Conservation (phyloP, 805 yeast species). For the Ogataea corticis region DNA sequence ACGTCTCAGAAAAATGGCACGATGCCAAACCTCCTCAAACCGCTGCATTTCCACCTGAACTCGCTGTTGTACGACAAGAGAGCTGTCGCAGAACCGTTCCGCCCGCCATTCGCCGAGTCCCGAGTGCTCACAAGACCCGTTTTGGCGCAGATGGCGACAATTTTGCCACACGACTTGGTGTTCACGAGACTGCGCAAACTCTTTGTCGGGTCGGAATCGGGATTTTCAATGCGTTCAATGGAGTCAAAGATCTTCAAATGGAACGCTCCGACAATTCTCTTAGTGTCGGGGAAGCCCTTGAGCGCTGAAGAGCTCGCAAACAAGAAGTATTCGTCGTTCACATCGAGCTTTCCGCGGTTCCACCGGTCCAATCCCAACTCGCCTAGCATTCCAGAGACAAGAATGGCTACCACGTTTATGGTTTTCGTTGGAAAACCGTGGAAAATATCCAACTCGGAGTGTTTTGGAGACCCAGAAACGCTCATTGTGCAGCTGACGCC, state of each 20-base stretch:
- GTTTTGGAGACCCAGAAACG: slow-evolving; percentile 65
- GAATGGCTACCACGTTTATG: slow-evolving; percentile 46
- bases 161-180: slow-evolving; percentile 41
- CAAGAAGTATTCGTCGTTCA: slow-evolving; percentile 52
- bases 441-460: slow-evolving; percentile 67
- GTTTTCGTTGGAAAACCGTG: slow-evolving; percentile 72
- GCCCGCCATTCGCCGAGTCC: slow-evolving; percentile 25
- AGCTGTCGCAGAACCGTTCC: slow-evolving; percentile 2
- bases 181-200: slow-evolving; percentile 55
- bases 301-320: slow-evolving; percentile 35
- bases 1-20: slow-evolving; percentile 22
- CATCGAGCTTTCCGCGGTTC: slow-evolving; percentile 47
- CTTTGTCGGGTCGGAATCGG: slow-evolving; percentile 72
- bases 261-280: slow-evolving; percentile 79
- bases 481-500: slow-evolving; percentile 71
- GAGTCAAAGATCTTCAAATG: slow-evolving; percentile 85
- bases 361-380: slow-evolving; percentile 25
- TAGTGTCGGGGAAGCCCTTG: slow-evolving; percentile 62
- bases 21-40: slow-evolving; percentile 45
- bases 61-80: slow-evolving; percentile 34
- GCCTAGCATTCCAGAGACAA: slow-evolving; percentile 8
- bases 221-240: slow-evolving; percentile 85
- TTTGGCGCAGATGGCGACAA: slow-evolving; percentile 40
- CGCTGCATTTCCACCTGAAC: slow-evolving; percentile 46
- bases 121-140: slow-evolving; percentile 40